Evolutionary conservation across 257 asterid genomes (phyloP).

Genomic region (Capsicum pubescens): DNA sequence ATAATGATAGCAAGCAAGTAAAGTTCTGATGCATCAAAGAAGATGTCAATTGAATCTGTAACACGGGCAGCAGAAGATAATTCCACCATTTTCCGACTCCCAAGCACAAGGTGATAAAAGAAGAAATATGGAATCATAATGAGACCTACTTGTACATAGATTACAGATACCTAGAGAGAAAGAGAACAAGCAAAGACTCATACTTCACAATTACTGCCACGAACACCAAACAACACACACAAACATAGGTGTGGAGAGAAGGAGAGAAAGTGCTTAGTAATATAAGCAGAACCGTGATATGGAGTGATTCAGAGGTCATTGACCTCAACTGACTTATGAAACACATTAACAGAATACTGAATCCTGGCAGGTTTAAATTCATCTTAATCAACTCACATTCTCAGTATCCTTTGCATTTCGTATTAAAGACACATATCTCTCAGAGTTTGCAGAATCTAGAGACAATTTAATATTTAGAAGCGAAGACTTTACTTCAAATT

Average conservation of each 20-base stretch:
- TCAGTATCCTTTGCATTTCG: neutral
- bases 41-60: conserved; percentile 19
- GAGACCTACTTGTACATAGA: neutral
- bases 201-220: neutral
- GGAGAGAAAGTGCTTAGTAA: conserved; percentile 20
- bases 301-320: neutral
- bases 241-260: neutral
- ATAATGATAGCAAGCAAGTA: conserved; percentile 18
- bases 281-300: conserved; percentile 11
- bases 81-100: neutral
- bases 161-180: neutral
- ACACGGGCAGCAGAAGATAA: conserved; percentile 14
- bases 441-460: neutral
- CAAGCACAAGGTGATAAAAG: conserved; percentile 14
- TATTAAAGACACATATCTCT: neutral
- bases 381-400: neutral
- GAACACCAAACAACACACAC: neutral
- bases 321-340: neutral
- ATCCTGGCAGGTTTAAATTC: neutral
- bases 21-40: conserved; percentile 23
- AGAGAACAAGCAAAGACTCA: neutral
- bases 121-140: conserved; percentile 1
- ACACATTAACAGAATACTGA: conserved; percentile 29
- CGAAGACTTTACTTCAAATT: conserved; percentile 67
- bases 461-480: conserved; percentile 7